Evolutionary conservation across 2,329 filamentous ascomycete species (phyloP).

Genomic region (Colletotrichum sp.): DNA sequence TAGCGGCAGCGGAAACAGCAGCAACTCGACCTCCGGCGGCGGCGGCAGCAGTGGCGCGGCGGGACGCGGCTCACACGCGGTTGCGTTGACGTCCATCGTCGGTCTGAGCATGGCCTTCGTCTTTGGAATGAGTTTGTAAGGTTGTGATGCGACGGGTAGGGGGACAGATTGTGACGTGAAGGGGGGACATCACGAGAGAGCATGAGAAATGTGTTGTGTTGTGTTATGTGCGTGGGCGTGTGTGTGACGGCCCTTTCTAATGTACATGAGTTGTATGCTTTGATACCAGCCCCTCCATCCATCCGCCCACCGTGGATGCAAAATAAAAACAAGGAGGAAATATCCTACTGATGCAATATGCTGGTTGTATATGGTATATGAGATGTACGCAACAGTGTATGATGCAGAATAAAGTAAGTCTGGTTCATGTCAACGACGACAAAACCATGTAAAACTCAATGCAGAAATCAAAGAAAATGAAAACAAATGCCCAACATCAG

Average conservation of each 20-base stretch:
- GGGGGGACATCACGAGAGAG: not conserved
- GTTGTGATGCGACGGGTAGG: not conserved
- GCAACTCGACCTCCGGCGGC: not conserved
- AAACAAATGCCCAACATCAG: slow-evolving; percentile 2
- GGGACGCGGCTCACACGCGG: slow-evolving; percentile 22
- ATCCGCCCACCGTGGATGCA: not conserved
- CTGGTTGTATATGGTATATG: not conserved
- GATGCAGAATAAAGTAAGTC: not conserved
- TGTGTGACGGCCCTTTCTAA: not conserved
- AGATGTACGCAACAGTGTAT: not conserved
- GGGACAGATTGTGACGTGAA: not conserved
- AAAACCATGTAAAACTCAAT: not conserved
- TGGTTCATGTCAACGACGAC: not conserved
- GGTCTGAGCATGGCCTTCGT: slow-evolving; percentile 43
- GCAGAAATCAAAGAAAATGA: no score
- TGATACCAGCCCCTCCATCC: slow-evolving; percentile 17
- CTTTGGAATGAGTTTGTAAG: slow-evolving; percentile 38
- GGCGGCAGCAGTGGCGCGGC: slow-evolving; percentile 18
- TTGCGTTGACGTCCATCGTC: slow-evolving; percentile 37
- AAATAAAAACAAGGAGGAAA: not conserved
- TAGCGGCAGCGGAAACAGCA: slow-evolving; percentile 11
- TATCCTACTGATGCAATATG: not conserved
- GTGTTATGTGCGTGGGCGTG: not conserved
- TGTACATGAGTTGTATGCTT: slow-evolving; percentile 16
- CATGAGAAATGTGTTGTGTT: not conserved